A percentile compares a stretch with the other conserved stretches of the same genome.
Evolutionary conservation across 352 stramenopile species (phyloP).

Genomic region (Globisporangium echinulatum): DNA sequence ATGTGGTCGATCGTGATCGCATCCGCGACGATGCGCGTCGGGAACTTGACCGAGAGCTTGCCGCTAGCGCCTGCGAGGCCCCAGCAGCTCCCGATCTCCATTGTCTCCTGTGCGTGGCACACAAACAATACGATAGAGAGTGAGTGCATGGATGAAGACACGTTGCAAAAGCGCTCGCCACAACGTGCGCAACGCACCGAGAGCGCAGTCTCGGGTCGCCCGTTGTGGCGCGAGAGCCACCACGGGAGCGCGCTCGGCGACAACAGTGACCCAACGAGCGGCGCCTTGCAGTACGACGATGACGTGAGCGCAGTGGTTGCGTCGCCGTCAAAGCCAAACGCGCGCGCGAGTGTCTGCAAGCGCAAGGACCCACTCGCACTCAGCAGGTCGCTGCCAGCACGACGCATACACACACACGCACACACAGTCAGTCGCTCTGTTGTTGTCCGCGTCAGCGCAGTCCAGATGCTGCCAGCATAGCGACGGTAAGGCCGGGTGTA

Average conservation of each 20-base stretch:
- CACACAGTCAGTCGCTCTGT: not conserved
- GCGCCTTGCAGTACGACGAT: conserved; percentile 32
- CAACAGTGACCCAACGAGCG: conserved; percentile 30
- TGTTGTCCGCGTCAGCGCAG: no score
- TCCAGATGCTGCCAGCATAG: no score
- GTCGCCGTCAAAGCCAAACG: conserved; percentile 28
- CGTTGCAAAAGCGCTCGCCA: not conserved
- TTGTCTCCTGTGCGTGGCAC: conserved; percentile 50
- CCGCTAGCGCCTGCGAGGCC: conserved; percentile 44
- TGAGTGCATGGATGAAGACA: not conserved
- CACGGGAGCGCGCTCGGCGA: conserved; percentile 49
- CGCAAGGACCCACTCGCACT: conserved; percentile 24
- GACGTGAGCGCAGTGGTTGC: conserved; percentile 44
- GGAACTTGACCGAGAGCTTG: conserved; percentile 71
- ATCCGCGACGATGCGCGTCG: conserved; percentile 52
- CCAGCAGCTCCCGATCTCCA: conserved; percentile 84
- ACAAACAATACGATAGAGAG: not conserved
- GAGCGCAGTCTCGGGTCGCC: conserved; percentile 65
- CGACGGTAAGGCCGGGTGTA: no score
- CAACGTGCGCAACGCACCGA: conserved; percentile 35
- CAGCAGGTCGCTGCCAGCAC: conserved; percentile 45
- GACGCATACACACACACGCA: conserved; percentile 3
- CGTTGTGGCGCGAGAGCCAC: conserved; percentile 76
- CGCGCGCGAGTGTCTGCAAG: conserved; percentile 20
- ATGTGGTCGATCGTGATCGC: conserved; percentile 81